Conservation (phyloP, 768 basidiomycete species). For the Suillus paluster region DNA sequence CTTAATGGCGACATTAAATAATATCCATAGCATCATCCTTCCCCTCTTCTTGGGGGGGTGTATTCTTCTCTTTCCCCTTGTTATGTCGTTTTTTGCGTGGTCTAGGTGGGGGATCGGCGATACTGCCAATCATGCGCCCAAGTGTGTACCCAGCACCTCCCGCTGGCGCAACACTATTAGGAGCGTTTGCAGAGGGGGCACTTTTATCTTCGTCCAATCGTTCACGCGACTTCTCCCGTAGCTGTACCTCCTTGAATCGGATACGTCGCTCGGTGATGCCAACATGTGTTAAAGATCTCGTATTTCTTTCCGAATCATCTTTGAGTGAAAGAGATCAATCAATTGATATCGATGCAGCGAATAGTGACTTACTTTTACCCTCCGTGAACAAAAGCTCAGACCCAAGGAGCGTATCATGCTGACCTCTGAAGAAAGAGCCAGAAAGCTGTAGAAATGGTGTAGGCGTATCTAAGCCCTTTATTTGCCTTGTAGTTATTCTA, state of each 20-base stretch:
- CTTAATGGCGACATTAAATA: not conserved
- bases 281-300: slow-evolving; percentile 56
- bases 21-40: not conserved
- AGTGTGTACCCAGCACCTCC: not conserved
- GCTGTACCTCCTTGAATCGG: slow-evolving; percentile 72
- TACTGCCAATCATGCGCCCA: slow-evolving; percentile 4
- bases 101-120: slow-evolving; percentile 12
- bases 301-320: slow-evolving; percentile 53
- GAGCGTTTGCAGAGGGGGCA: slow-evolving; percentile 17
- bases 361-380: slow-evolving; percentile 49
- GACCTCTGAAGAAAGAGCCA: slow-evolving; percentile 76
- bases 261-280: slow-evolving; percentile 64
- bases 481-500: not conserved
- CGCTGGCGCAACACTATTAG: not conserved
- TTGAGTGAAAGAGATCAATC: slow-evolving; percentile 9
- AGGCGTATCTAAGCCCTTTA: slow-evolving; percentile 75
- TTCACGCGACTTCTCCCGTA: slow-evolving; percentile 44
- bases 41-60: not conserved
- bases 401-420: slow-evolving; percentile 65
- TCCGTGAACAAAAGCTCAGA: too few relatives aligned
- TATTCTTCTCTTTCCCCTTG: not conserved
- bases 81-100: not conserved
- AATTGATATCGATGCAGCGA: not conserved
- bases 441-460: slow-evolving; percentile 81
- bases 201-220: slow-evolving; percentile 40